Percentiles rank a stretch among this genome's conserved stretches.
Conservation (phyloP, 2,329 filamentous ascomycete species). For the Pseudogymnoascus pannorum region DNA sequence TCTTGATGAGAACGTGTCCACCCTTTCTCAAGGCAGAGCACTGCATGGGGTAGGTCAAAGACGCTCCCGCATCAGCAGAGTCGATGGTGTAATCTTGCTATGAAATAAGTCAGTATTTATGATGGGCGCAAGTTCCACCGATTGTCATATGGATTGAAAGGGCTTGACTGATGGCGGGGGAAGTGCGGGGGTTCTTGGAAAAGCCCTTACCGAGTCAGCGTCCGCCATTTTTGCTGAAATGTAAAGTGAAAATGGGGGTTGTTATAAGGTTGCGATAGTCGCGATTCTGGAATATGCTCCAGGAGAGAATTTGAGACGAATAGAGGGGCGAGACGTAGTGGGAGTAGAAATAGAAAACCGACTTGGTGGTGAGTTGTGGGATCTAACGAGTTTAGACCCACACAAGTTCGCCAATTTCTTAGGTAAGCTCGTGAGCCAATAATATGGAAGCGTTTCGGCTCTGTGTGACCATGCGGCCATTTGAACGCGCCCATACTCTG, state of each 20-base stretch:
- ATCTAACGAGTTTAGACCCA: slow-evolving; percentile 10
- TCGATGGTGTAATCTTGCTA: slow-evolving; percentile 63
- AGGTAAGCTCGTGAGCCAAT: not conserved
- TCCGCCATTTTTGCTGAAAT: slow-evolving; percentile 53
- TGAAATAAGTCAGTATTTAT: slow-evolving; percentile 9
- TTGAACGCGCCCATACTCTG: not conserved
- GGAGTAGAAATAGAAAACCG: slow-evolving; percentile 22
- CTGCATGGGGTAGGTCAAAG: slow-evolving; percentile 92
- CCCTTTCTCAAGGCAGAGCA: slow-evolving; percentile 99
- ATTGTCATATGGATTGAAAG: slow-evolving; percentile 13
- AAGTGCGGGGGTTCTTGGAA: slow-evolving; percentile 23
- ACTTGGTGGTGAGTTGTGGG: slow-evolving; percentile 17
- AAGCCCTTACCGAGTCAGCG: slow-evolving; percentile 50
- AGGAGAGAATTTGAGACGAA: slow-evolving; percentile 20
- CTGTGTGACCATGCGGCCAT: slow-evolving; percentile 4
- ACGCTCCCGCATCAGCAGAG: slow-evolving; percentile 91
- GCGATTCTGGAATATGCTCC: slow-evolving; percentile 9
- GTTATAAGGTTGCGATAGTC: slow-evolving; percentile 8
- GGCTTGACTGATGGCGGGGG: slow-evolving; percentile 26
- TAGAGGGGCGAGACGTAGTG: slow-evolving; percentile 18
- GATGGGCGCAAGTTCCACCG: not conserved
- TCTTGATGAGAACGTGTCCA: slow-evolving; percentile 97
- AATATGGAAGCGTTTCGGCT: not conserved
- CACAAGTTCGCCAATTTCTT: slow-evolving; percentile 7
- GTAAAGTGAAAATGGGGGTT: slow-evolving; percentile 22